phyloP scores from a whole-genome alignment of 2,329 filamentous ascomycete species.

The Colletotrichum sansevieriae region DNA sequence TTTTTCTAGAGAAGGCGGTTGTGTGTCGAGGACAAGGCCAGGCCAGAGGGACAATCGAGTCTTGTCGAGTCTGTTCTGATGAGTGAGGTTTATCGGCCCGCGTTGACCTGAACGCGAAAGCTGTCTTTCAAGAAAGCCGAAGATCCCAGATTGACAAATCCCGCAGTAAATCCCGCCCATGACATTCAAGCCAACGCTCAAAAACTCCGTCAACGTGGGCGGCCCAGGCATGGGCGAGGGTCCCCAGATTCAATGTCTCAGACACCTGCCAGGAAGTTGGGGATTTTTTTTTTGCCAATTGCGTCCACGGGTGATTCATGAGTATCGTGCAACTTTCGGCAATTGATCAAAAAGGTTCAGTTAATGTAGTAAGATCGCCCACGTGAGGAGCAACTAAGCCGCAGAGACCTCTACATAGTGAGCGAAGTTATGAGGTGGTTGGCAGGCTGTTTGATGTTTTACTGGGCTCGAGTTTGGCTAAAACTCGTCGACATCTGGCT shows the following conservation, averaged over 20 bases:
- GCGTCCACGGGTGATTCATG: background rate
- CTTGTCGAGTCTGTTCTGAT: too few species aligned
- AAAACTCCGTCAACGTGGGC: background rate
- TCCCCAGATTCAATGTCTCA: conserved; percentile 12
- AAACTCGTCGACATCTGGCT: too few species aligned
- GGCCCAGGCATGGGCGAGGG: background rate
- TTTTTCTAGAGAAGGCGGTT: too few species aligned
- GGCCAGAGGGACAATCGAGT: too few species aligned
- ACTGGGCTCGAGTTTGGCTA: background rate
- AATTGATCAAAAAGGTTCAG: conserved; percentile 3
- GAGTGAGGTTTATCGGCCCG: too few species aligned
- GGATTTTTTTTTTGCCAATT: background rate
- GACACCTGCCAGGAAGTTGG: conserved; percentile 21
- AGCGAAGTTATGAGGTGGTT: background rate
- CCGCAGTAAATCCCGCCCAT: background rate
- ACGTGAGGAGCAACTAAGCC: background rate
- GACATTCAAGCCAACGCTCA: background rate
- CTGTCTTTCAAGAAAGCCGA: too few species aligned
- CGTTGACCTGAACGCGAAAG: too few species aligned
- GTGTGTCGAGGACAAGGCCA: too few species aligned
- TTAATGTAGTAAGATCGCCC: background rate
- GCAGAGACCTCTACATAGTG: background rate
- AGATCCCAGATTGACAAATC: background rate
- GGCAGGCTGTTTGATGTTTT: conserved; percentile 5
- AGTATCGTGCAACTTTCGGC: conserved; percentile 18